phyloP scores from a whole-genome alignment of 2,329 filamentous ascomycete species.

The Pseudogymnoascus verrucosus region DNA sequence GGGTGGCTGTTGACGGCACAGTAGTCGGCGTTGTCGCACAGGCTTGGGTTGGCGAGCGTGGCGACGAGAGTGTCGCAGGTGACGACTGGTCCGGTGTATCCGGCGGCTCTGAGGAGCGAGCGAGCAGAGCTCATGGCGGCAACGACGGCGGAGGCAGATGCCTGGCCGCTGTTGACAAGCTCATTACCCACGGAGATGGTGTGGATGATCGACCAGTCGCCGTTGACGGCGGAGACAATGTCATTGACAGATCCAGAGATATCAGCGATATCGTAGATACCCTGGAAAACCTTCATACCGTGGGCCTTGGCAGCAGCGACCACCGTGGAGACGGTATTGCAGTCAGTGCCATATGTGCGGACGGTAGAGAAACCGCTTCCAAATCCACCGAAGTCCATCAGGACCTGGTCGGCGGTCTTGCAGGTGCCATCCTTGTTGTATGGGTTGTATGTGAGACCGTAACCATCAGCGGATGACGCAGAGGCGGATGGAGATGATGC shows the following conservation, averaged over 20 bases:
- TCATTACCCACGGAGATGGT: constrained; percentile 78
- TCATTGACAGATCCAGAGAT: constrained; percentile 49
- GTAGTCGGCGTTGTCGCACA: constrained; percentile 69
- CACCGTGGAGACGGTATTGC: constrained; percentile 59
- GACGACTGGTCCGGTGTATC: constrained; percentile 66
- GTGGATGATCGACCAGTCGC: constrained; percentile 61
- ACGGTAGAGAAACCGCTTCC: constrained; percentile 50
- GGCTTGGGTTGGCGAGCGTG: constrained; percentile 54
- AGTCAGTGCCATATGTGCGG: constrained; percentile 75
- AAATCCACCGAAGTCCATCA: constrained; percentile 52
- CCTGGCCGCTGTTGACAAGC: constrained; percentile 57
- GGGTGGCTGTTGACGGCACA: constrained; percentile 76
- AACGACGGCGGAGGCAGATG: constrained; percentile 46
- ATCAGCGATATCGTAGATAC: constrained; percentile 57
- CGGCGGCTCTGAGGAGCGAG: constrained; percentile 47
- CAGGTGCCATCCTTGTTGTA: constrained; percentile 52
- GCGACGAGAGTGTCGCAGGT: constrained; percentile 73
- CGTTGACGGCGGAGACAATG: constrained; percentile 50
- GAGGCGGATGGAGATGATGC: not conserved
- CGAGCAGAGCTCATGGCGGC: constrained; percentile 51
- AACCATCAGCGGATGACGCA: constrained; percentile 15
- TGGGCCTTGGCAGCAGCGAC: constrained; percentile 55
- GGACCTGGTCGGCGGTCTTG: constrained; percentile 57
- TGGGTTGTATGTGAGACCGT: constrained; percentile 51
- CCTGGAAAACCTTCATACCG: constrained; percentile 64